Base-by-base conservation (phyloP, 345 rosid species). In the Arabis hirsuta region DNA sequence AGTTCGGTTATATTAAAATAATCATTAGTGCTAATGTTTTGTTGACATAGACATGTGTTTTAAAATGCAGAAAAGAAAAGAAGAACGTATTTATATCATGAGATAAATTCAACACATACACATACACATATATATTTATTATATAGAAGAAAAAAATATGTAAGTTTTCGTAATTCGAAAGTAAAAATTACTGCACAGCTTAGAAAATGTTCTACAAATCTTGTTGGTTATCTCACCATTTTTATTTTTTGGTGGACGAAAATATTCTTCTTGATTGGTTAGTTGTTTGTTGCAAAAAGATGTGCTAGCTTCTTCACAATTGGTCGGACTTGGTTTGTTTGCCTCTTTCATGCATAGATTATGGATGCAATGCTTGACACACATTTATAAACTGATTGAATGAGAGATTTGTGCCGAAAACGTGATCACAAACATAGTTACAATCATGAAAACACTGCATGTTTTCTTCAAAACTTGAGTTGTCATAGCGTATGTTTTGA, bases 281-380 rank as follows among this genome's bases (percentile, higher is more conserved):
- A 0, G 3, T 46, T 63, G 11, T 19, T 47, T 9, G 16, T 32
- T 47, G 45, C 68, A 63, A 12, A 12, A 1, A 11, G 12, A 31
- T 6, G 16, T 31, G 55, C 55, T 47, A 29, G 12, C 16, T 10
- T 47, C 8, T 16, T 63, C 12, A 19, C 44, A 63, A 5, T 12
- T 12, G 4, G 8, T 0, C 36, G 14, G 11, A 22, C 1, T 14
- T 12, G 16, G 4, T 0, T 34, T 9, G 4, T 6, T n/a, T 1
- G 11, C 14, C n/a, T 3, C n/a, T 20, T 62, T 62, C 20, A 32
- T 53, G 5, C 63, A 72, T 0, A 32, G 46, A 22, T 50, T 70
- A 2, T 22, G 14, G 2, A 55, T 1, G 4, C 70, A 63, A 45
- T 63, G 47, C 19, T 63, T 63, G 19, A 64, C 50, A 45, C 76